Base-by-base conservation (phyloP, 345 rosid genomes). In the Aquilaria malaccensis region DNA sequence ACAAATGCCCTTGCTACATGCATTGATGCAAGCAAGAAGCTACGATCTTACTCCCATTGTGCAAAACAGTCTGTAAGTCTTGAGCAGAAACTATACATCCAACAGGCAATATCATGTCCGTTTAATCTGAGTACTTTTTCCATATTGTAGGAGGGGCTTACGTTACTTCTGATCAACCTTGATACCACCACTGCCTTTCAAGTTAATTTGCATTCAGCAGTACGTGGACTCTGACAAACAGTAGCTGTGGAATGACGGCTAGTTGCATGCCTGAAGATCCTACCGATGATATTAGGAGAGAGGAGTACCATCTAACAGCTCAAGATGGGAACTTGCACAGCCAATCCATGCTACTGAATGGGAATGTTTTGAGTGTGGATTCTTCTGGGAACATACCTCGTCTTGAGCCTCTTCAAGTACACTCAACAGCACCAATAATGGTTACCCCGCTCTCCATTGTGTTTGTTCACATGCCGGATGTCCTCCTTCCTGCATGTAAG, bases 261-360 rank as follows among this genome's bases (percentile, higher is more conserved):
- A 56, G 68, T 22, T 58, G 9, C 32, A 61, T 72, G 33, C 73
- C 67, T 55, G 15, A 48, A 68, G 78, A 56, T 43, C 58, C 72
- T 12, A 45, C 30, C 5, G 60, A 31, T 0, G 77, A 64, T 50
- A 66, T 52, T 57, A 69, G 61, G 32, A 83, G 99, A 76, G 91
- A 90, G 62, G 96, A 94, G 75, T 94, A 91, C 62, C 99, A 86
- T 75, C 74, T 94, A 53, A 86, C 83, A 56, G 80, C 91, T 11
- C 68, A 88, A 61, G 89, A 88, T 56, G 89, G 95, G 53, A 59
- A 94, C 65, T 62, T 91, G 70, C 97, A 88, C 43, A 88, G 95
- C 81, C 96, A 79, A 77, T 76, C 67, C 14, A 76, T 94, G 85
- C 80, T 85, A 66, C 96, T 91, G 5, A 94, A 91, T 47, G 95